Conservation (phyloP, 495 filamentous ascomycete species). For the Xylaria nigripes region DNA sequence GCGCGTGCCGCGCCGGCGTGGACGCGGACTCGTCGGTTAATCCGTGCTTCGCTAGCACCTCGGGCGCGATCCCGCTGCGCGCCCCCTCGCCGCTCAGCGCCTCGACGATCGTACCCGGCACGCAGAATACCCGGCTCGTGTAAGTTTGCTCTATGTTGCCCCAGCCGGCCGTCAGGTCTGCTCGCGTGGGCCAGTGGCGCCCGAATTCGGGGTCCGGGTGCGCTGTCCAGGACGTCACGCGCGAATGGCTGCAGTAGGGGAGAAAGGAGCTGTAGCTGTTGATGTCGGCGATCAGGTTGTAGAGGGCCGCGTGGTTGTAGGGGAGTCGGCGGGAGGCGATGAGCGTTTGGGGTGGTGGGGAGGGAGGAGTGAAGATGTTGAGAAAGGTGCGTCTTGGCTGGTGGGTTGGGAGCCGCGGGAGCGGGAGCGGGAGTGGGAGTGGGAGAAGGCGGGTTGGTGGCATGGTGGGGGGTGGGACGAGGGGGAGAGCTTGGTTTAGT, state of each 20-base stretch:
- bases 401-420: background rate
- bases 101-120: slow-evolving; percentile 59
- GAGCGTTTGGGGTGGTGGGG: slow-evolving; percentile 46
- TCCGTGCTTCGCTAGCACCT: slow-evolving; percentile 9
- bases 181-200: slow-evolving; percentile 57
- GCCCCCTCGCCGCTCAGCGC: slow-evolving; percentile 59
- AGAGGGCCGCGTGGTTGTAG: slow-evolving; percentile 61
- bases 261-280: slow-evolving; percentile 73
- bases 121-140: slow-evolving; percentile 65
- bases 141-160: slow-evolving; percentile 74
- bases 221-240: slow-evolving; percentile 52
- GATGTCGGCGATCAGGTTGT: slow-evolving; percentile 76
- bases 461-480: background rate
- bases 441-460: slow-evolving; percentile 5
- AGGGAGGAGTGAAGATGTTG: slow-evolving; percentile 26
- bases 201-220: slow-evolving; percentile 33
- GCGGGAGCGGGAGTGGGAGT: background rate
- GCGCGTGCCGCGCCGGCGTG: background rate
- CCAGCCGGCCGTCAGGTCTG: slow-evolving; percentile 77
- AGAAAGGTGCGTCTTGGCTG: slow-evolving; percentile 29
- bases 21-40: slow-evolving; percentile 13
- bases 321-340: slow-evolving; percentile 70
- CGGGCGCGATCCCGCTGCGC: slow-evolving; percentile 9
- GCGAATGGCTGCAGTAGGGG: slow-evolving; percentile 69
- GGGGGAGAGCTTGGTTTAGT: background rate